These are phyloP conservation scores for Xylaria castorea DNA, from an alignment of 495 filamentous ascomycete species.

Conservation along the genomic window DNA sequence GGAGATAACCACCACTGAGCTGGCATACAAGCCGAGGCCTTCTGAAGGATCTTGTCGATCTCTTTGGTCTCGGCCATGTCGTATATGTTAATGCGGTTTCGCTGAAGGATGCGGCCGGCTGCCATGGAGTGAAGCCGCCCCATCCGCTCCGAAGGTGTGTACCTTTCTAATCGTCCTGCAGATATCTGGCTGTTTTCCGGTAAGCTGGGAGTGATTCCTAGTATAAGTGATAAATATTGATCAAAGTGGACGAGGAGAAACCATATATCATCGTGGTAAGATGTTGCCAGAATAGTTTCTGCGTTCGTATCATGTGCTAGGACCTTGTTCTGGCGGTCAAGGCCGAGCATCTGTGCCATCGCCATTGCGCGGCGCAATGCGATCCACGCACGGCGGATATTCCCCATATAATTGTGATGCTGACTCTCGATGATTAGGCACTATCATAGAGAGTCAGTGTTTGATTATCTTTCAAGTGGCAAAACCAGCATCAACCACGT, in stretches of 20 bases:
- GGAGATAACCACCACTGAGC: constrained; percentile 44
- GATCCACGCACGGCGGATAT: constrained; percentile 54
- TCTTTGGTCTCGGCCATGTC: constrained; percentile 34
- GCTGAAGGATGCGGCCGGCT: constrained; percentile 36
- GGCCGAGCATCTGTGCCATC: constrained; percentile 54
- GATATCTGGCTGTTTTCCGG: constrained; percentile 33
- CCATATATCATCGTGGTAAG: constrained; percentile 34
- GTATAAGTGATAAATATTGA: constrained; percentile 43
- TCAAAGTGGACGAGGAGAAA: constrained; percentile 44
- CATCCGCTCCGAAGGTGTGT: constrained; percentile 37
- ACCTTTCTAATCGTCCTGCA: constrained; percentile 29
- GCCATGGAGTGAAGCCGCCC: constrained; percentile 41
- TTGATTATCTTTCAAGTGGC: neutral
- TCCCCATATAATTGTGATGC: constrained; percentile 55
- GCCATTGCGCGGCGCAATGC: constrained; percentile 52
- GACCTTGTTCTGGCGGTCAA: constrained; percentile 30
- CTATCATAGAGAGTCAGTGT: neutral
- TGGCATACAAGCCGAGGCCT: constrained; percentile 42
- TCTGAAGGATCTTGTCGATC: constrained; percentile 42
- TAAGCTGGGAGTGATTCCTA: constrained; percentile 43
- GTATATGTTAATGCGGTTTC: constrained; percentile 33
- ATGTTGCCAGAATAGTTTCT: constrained; percentile 10
- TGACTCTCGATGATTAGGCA: constrained; percentile 58
- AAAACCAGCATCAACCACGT: neutral
- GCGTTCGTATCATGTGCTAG: constrained; percentile 32